Evolutionary conservation across 805 yeast species (phyloP), one percentile per base, ranked within the genome.

Genomic region (Yarrowia phangngaensis): DNA sequence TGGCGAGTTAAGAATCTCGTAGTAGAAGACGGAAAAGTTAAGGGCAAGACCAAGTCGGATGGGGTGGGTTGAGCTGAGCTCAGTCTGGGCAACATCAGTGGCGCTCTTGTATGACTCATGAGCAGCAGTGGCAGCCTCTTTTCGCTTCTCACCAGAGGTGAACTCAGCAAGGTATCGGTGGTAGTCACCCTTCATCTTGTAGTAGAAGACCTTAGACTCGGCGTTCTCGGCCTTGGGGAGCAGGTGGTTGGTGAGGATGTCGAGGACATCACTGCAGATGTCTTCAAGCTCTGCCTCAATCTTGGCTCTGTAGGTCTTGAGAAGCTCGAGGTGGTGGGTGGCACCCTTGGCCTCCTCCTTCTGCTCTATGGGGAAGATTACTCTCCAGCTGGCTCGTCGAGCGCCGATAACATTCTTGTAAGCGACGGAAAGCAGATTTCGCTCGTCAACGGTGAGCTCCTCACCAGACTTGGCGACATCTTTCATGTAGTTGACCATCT

Each of bases 111-210:
- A 90, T 55, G 96, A 90, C 70, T 87, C 95, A 65, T 88, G 79
- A 29, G 97, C 90, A 58, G 82, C 76, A 62, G 84, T 88, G 45
- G 97, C 92, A 56, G 95, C 94, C 58, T 77, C 87, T 68, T 88
- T 86, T 68, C 96, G 85, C 71, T 82, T 84, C 60, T 88, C 97
- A 57, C 85, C 80, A 61, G 80, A 76, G 55, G 97, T 90, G 65
- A 90, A 92, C 75, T 90, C 98, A 55, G 97, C 97, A 72, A 90
- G 78, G 72, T 90, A 90, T 76, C 98, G 95, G 76, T 89, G 95
- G 77, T 90, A 90, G 71, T 90, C 98, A 77, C 97, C 98, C 76
- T 90, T 90, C 97, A 90, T 90, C 79, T 90, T 90, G 75, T 86
- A 88, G 78, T 90, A 90, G 72, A 90, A 90, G 51, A 90, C 97